A percentile compares a stretch with the other conserved stretches of the same genome.
phyloP scores from a whole-genome alignment of 2,329 filamentous ascomycete genomes.

The Nothophaeocryptopus gaeumannii region DNA sequence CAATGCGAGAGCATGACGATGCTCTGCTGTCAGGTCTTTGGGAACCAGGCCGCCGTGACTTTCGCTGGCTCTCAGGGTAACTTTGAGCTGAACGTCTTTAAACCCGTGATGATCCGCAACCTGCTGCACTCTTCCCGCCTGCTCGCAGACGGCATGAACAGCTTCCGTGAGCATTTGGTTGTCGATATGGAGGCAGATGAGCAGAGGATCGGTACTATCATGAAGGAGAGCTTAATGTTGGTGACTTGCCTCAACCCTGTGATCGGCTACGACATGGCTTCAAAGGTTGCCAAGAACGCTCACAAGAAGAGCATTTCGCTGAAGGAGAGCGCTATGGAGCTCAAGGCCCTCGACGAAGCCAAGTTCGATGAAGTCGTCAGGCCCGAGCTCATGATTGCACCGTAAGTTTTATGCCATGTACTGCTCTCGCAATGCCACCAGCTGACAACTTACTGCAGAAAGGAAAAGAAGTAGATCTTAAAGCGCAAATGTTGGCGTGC shows the following conservation, averaged over 20 bases:
- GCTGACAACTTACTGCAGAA: too few species aligned
- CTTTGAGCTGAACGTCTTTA: conserved; percentile 99
- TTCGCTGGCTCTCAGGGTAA: conserved; percentile 96
- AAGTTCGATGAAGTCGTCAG: conserved; percentile 89
- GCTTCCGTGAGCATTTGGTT: conserved; percentile 92
- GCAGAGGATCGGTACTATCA: conserved; percentile 80
- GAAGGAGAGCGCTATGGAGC: conserved; percentile 89
- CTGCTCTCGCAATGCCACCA: too few species aligned
- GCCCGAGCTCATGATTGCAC: conserved; percentile 92
- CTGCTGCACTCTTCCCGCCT: conserved; percentile 88
- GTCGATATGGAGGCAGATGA: conserved; percentile 87
- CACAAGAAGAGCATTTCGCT: conserved; percentile 97
- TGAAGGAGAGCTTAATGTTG: conserved; percentile 97
- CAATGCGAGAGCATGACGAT: conserved; percentile 98
- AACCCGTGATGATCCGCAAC: conserved; percentile 93
- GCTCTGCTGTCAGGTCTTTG: conserved; percentile 96
- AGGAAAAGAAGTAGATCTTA: too few species aligned
- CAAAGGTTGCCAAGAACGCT: conserved; percentile 95
- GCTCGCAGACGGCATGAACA: conserved; percentile 86
- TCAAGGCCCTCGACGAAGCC: conserved; percentile 80
- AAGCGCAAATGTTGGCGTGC: too few species aligned
- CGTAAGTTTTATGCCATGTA: conserved; percentile 34
- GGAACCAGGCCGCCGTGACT: conserved; percentile 89
- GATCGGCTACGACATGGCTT: conserved; percentile 96
- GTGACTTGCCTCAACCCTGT: conserved; percentile 97